Conservation (phyloP, 129 eudicot species). For the Centella asiatica region DNA sequence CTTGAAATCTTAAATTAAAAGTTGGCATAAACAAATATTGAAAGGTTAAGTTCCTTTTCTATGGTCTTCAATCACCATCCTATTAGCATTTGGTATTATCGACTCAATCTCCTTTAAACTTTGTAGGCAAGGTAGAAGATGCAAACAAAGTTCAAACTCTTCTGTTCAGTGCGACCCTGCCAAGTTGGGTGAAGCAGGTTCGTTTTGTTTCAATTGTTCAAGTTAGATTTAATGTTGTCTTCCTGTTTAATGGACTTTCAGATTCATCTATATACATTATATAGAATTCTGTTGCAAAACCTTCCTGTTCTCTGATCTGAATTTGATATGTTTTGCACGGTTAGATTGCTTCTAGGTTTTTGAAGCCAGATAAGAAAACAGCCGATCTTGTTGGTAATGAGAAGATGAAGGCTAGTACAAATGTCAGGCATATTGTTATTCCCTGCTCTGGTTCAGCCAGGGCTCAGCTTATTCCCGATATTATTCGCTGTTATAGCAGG, state of each 20-base stretch:
- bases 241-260: not conserved
- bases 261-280: not conserved
- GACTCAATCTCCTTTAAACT: not conserved
- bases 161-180: conserved; percentile 96
- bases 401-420: conserved; percentile 60
- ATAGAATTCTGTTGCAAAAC: not conserved
- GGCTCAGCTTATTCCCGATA: conserved; percentile 86
- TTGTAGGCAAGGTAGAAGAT: conserved; percentile 85
- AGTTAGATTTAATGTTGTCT: not conserved
- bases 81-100: not conserved
- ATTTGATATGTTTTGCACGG: conserved; percentile 2
- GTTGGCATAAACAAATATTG: not conserved
- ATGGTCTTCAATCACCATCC: not conserved
- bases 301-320: not conserved
- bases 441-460: conserved; percentile 83
- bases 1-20: not conserved
- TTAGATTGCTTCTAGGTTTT: conserved; percentile 69
- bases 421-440: conserved; percentile 37
- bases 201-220: not conserved
- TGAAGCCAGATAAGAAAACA: conserved; percentile 53
- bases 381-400: conserved; percentile 61
- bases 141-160: conserved; percentile 89
- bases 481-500: conserved; percentile 90
- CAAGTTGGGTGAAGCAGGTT: conserved; percentile 89
- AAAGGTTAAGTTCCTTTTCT: not conserved